Conservation (phyloP, 371 early-diverging fungal species). For the Rhizopus stolonifer region DNA sequence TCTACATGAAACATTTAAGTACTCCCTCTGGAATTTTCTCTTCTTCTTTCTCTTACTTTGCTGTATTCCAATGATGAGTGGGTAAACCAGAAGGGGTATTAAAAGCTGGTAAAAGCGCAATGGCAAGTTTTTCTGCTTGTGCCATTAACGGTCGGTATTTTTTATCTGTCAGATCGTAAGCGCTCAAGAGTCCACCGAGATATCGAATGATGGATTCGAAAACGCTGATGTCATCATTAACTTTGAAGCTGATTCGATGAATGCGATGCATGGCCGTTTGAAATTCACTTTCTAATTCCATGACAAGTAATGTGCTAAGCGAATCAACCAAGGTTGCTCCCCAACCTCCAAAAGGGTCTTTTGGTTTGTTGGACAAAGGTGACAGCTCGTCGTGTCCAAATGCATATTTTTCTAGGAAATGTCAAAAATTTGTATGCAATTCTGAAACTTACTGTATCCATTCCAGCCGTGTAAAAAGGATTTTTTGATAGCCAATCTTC, state of each 20-base stretch:
- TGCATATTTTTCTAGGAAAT: slow-evolving; percentile 52
- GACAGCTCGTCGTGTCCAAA: slow-evolving; percentile 58
- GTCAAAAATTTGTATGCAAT: not conserved
- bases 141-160: slow-evolving; percentile 30
- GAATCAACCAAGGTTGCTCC: slow-evolving; percentile 78
- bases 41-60: too few relatives aligned
- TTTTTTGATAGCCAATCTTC: slow-evolving; percentile 17
- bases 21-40: too few relatives aligned
- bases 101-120: slow-evolving; percentile 58
- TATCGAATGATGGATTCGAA: slow-evolving; percentile 93
- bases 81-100: slow-evolving; percentile 64
- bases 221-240: slow-evolving; percentile 54
- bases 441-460: slow-evolving; percentile 57
- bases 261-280: slow-evolving; percentile 59
- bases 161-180: slow-evolving; percentile 67
- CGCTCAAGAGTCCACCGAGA: slow-evolving; percentile 83
- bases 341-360: slow-evolving; percentile 77
- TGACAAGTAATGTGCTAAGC: slow-evolving; percentile 77
- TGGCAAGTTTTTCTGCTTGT: slow-evolving; percentile 56
- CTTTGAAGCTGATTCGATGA: slow-evolving; percentile 41
- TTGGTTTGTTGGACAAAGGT: slow-evolving; percentile 40
- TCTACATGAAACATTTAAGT: too few relatives aligned
- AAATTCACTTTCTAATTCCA: slow-evolving; percentile 76
- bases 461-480: slow-evolving; percentile 65
- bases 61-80: slow-evolving; percentile 40